Conservation (phyloP, 108 stramenopile genomes). For the Asterionellopsis glacialis region DNA sequence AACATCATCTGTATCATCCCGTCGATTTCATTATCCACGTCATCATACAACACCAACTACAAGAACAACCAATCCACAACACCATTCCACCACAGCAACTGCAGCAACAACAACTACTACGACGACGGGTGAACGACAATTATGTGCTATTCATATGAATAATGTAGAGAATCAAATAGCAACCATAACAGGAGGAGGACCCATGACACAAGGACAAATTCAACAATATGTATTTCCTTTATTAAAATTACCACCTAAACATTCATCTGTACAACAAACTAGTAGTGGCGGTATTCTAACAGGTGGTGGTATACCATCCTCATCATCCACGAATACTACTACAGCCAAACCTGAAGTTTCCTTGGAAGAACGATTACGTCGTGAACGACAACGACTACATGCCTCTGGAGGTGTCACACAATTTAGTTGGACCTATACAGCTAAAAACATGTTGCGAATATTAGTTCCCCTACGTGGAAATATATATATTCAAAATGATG, state of each 20-base stretch:
- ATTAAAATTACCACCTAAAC: slow-evolving; percentile 18
- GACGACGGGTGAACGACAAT: slow-evolving; percentile 3
- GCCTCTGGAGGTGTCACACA: slow-evolving; percentile 46
- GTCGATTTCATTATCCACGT: not conserved
- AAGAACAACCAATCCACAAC: too few species aligned
- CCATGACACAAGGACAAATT: slow-evolving; percentile 2
- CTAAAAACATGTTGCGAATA: slow-evolving; percentile 26
- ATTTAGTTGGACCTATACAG: slow-evolving; percentile 42
- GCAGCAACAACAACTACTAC: too few species aligned
- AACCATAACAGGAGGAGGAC: too few species aligned
- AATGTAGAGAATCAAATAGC: slow-evolving; percentile 19
- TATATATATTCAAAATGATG: slow-evolving; percentile 43
- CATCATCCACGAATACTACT: too few species aligned
- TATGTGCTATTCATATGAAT: not conserved
- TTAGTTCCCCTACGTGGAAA: slow-evolving; percentile 56
- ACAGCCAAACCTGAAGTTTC: slow-evolving; percentile 8
- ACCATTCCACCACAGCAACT: too few species aligned
- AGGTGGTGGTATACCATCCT: too few species aligned
- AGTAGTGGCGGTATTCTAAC: too few species aligned
- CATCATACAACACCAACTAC: too few species aligned
- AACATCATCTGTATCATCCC: not conserved
- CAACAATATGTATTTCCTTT: slow-evolving; percentile 18
- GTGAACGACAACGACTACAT: slow-evolving; percentile 56
- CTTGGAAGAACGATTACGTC: slow-evolving; percentile 48
- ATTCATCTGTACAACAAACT: not conserved